Base-by-base conservation (phyloP, 495 filamentous ascomycete species). In the Neurospora discreta region DNA sequence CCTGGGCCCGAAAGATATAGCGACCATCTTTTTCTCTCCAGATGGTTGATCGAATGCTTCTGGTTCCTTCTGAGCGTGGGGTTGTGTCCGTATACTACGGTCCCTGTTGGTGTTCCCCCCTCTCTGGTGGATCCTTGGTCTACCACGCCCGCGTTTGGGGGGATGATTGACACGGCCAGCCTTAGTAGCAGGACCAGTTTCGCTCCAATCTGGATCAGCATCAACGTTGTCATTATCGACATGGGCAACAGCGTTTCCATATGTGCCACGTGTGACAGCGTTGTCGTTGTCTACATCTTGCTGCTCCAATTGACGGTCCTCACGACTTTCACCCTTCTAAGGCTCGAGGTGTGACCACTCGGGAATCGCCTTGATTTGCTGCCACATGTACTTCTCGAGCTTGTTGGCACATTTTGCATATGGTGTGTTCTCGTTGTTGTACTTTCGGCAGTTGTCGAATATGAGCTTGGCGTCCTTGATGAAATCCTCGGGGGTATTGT, bases 321-420 rank as follows among this genome's bases (percentile, higher is more conserved):
- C 52, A 65, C 52, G 26, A 65, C 52, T 58, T 20, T n/a, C 46
- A 30, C 40, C 70, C 68, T 68, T 69, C 82, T 84, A 84, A 68
- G 82, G 80, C 77, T 84, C 84, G 46, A 86, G 84, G 75, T 88
- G 85, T n/a, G 92, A 94, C 95, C 96, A 99, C 86, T 99, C 95
- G 11, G 95, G 95, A 70, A 98, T 93, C 72, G 91, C 90, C 76
- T 91, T 90, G 76, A 99, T 91, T 84, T 97, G 94, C 72, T 87
- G 84, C 90, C 92, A 98, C 95, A 99, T 97, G 78, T 89, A 97
- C 81, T 95, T 98, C 83, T 99, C 95, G 46, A 99, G 82, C 82
- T 95, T 95, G 81, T 93, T 97, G 30, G 95, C 95, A 71, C 90
- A 93, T 83, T 99, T 99, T 38, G 93, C 93, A 81, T 99, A 99